These are phyloP conservation scores for Daedaleopsis sinensis DNA, from an alignment of 768 basidiomycete genomes.

Conservation along the genomic window DNA sequence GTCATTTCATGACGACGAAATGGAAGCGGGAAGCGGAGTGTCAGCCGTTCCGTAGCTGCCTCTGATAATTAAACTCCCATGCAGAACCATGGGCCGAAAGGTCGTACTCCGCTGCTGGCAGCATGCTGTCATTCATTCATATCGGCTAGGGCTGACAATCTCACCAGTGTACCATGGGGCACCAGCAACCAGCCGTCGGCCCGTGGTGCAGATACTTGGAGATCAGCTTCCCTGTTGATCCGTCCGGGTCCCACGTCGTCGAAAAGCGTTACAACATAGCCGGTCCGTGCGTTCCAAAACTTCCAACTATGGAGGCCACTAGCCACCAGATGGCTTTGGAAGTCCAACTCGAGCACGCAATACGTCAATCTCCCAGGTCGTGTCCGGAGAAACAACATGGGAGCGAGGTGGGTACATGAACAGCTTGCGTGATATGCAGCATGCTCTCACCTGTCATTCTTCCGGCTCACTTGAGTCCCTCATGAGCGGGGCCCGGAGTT, in stretches of 20 bases:
- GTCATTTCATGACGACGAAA: not conserved
- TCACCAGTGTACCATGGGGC: not conserved
- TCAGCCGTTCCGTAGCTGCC: not conserved
- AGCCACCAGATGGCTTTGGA: not conserved
- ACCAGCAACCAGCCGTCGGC: not conserved
- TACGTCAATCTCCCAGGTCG: not conserved
- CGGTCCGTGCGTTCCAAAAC: not conserved
- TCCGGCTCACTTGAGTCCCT: not conserved
- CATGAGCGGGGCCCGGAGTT: not conserved
- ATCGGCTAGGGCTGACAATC: too few relatives aligned
- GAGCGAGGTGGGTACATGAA: not conserved
- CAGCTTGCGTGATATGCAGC: not conserved
- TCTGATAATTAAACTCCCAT: not conserved
- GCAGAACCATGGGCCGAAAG: not conserved
- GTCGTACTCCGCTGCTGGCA: not conserved
- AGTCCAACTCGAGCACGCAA: not conserved
- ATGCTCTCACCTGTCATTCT: not conserved
- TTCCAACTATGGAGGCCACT: not conserved
- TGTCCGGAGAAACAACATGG: not conserved
- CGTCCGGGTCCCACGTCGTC: not conserved
- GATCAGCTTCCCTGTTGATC: not conserved
- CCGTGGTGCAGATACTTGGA: not conserved
- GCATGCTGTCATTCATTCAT: too few relatives aligned
- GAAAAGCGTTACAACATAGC: not conserved
- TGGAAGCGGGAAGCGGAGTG: not conserved